Base-by-base conservation (phyloP, 345 rosid species). In the Luvunga scandens region DNA sequence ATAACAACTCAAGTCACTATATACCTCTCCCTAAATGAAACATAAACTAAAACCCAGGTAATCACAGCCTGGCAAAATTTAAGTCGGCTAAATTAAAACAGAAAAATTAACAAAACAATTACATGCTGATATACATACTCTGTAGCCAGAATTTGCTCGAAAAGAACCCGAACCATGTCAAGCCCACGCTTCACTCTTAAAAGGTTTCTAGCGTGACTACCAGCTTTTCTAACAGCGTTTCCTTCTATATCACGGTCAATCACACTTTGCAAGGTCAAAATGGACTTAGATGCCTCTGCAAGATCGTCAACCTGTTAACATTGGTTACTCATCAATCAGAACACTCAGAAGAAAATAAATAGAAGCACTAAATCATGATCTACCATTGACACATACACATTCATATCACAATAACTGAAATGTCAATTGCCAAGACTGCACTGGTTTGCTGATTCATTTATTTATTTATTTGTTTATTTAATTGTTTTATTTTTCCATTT, bases 181-280 rank as follows among this genome's bases (percentile, higher is more conserved):
- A 96, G 86, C 60, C 98, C 99, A 24, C 99, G 98, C 90, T 94
- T 96, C 9, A 96, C 98, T 82, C 94, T 88, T 90, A 92, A 76
- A 36, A 96, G 92, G 83, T 96, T 96, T 77, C 99, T 86, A 2
- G 97, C 75, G 83, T 92, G 99, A 82, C 99, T 95, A 73, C 99
- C 97, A 14, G 89, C 88, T 86, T 84, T 91, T 83, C 74, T 88
- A 13, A 92, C 93, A 81, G 83, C 71, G 59, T 91, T 85, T 9
- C 76, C 85, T 7, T 83, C 81, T 28, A 92, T 61, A 84, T 95
- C 99, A 24, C 55, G 83, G 27, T 93, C 93, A 72, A 95, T 39
- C 90, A 95, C 73, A 2, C 76, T 87, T 62, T 85, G 86, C 55
- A 92, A 82, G 4, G 91, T 86, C 55, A 72, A 69, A 7, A 90